Conservation (phyloP, 23 red algal species). For the Chondrus crispus region DNA sequence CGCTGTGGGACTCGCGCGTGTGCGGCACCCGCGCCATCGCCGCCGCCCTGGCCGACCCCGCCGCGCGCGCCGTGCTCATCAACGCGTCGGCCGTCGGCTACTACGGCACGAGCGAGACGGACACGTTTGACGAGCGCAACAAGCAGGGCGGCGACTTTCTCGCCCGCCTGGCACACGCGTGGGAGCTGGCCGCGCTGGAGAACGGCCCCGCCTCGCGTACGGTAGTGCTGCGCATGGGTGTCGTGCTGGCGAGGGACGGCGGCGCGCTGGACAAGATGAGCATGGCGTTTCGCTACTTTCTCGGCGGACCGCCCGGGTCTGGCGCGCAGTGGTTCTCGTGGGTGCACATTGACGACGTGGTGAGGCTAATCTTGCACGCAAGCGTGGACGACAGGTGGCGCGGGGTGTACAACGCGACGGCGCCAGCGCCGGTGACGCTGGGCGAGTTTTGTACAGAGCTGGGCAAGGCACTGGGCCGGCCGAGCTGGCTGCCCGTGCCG, state of each 20-base stretch:
- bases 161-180: conserved; percentile 35
- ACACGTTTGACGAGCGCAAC: conserved; percentile 57
- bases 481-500: conserved; percentile 92
- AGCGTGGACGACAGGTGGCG: conserved; percentile 25
- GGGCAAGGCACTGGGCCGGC: conserved; percentile 60
- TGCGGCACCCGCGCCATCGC: conserved; percentile 22
- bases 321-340: conserved; percentile 60
- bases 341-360: conserved; percentile 57
- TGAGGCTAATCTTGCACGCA: conserved; percentile 18
- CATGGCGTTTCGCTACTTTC: conserved; percentile 64
- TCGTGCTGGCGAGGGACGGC: conserved; percentile 75
- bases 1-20: conserved; percentile 57
- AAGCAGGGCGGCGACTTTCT: conserved; percentile 67
- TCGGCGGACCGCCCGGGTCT: conserved; percentile 81
- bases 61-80: conserved; percentile 45
- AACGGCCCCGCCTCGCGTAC: conserved; percentile 47
- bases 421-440: conserved; percentile 75
- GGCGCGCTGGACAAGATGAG: conserved; percentile 72
- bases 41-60: background rate
- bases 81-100: conserved; percentile 86
- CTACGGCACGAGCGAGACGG: conserved; percentile 71
- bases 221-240: conserved; percentile 79
- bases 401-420: conserved; percentile 78
- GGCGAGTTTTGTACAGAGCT: conserved; percentile 71
- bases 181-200: conserved; percentile 69